Percentiles rank a stretch among this genome's conserved stretches.
phyloP scores from a whole-genome alignment of 2,329 filamentous ascomycete genomes.

The Penicillium thymicola region DNA sequence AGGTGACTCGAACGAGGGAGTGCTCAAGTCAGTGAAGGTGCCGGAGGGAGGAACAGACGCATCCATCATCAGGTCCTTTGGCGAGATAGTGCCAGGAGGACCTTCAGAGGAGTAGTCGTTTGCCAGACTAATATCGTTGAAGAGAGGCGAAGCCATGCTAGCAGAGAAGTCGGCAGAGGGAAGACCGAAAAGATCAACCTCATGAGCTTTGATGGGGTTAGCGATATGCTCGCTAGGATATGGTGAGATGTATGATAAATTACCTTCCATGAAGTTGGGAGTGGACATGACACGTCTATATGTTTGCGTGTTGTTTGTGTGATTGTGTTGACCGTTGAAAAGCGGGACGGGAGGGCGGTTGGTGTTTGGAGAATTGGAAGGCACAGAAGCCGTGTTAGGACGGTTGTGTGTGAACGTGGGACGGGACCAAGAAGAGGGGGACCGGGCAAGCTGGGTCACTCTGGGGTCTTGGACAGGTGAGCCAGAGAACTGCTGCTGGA shows the following conservation, averaged over 20 bases:
- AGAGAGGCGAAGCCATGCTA: conserved; percentile 16
- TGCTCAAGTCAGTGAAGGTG: conserved; percentile 79
- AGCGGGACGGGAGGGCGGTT: conserved; percentile 41
- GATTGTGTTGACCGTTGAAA: conserved; percentile 36
- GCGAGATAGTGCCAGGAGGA: conserved; percentile 67
- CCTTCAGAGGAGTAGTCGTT: conserved; percentile 28
- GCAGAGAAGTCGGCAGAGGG: conserved; percentile 21
- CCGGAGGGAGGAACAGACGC: conserved; percentile 78
- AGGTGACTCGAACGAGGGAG: conserved; percentile 76
- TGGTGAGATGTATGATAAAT: conserved; percentile 26
- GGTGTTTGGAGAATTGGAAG: conserved; percentile 36
- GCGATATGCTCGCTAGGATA: not conserved
- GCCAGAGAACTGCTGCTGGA: conserved; percentile 34
- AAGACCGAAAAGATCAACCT: conserved; percentile 32
- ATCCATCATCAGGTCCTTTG: conserved; percentile 72
- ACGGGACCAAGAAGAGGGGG: conserved; percentile 38
- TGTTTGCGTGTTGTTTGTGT: conserved; percentile 23
- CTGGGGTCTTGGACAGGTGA: conserved; percentile 39
- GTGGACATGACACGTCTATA: conserved; percentile 42
- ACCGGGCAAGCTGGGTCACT: conserved; percentile 42
- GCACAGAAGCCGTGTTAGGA: conserved; percentile 39
- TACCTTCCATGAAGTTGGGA: conserved; percentile 39
- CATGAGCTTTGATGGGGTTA: conserved; percentile 20
- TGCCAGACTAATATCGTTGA: conserved; percentile 18
- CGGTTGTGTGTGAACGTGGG: conserved; percentile 31